Conservation (phyloP, 2,329 filamentous ascomycete species). For the Domatiomyces catenatus region DNA sequence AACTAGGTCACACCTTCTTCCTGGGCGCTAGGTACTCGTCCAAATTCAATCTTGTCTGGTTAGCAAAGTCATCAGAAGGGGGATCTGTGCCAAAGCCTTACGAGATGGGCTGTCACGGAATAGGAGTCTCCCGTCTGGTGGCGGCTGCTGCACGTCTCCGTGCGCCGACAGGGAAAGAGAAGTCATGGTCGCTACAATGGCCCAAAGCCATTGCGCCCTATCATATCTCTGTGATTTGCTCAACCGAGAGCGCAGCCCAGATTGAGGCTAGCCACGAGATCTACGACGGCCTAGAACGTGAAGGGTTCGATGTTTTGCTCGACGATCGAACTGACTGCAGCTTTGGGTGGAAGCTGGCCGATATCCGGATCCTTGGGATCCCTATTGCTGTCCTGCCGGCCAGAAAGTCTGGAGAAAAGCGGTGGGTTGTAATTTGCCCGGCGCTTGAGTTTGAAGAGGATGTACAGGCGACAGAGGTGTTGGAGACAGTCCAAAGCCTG, state of each 20-base stretch:
- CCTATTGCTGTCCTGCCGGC: slow-evolving; percentile 71
- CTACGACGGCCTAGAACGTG: slow-evolving; percentile 43
- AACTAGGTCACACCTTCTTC: slow-evolving; percentile 90
- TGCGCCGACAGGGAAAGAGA: slow-evolving; percentile 56
- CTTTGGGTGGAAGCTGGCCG: slow-evolving; percentile 72
- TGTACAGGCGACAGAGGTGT: background rate
- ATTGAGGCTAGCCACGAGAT: slow-evolving; percentile 39
- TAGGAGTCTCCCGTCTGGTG: slow-evolving; percentile 81
- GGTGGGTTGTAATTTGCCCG: background rate
- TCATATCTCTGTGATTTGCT: slow-evolving; percentile 52
- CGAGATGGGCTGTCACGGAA: slow-evolving; percentile 94
- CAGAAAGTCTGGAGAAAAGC: slow-evolving; percentile 18
- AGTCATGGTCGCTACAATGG: slow-evolving; percentile 41
- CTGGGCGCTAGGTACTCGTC: slow-evolving; percentile 77
- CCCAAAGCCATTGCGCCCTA: slow-evolving; percentile 75
- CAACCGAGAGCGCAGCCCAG: slow-evolving; percentile 26
- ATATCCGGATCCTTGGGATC: slow-evolving; percentile 81
- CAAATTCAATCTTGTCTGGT: slow-evolving; percentile 50
- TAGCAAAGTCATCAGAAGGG: slow-evolving; percentile 16
- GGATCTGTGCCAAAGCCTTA: slow-evolving; percentile 43
- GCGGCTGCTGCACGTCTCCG: slow-evolving; percentile 68
- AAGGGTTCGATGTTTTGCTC: slow-evolving; percentile 44
- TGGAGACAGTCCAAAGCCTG: background rate
- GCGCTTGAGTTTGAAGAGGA: background rate
- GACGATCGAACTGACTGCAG: slow-evolving; percentile 53